Conservation (phyloP, 2,329 filamentous ascomycete species). For the Phoma sp. region DNA sequence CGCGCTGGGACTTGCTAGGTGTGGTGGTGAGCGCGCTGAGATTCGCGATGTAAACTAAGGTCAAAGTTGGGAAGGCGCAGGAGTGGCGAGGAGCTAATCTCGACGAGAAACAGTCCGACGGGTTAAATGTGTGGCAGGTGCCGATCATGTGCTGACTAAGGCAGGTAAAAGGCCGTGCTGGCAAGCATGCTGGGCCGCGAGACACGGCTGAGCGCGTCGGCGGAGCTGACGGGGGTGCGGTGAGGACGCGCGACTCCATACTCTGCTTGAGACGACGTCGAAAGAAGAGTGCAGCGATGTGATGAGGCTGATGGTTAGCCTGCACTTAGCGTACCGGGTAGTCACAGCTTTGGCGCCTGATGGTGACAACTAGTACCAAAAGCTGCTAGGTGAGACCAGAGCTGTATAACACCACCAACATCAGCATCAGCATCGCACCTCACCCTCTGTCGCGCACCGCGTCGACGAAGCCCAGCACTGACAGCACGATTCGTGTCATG, state of each 20-base stretch:
- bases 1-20: constrained; percentile 21
- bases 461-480: not conserved
- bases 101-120: constrained; percentile 20
- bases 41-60: constrained; percentile 48
- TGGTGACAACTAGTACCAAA: constrained; percentile 29
- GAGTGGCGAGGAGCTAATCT: constrained; percentile 33
- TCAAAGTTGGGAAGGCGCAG: constrained; percentile 46
- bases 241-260: constrained; percentile 18
- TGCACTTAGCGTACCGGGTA: constrained; percentile 33
- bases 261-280: constrained; percentile 26
- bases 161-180: constrained; percentile 6
- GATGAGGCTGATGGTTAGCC: constrained; percentile 40
- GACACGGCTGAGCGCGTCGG: constrained; percentile 14
- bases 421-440: not conserved
- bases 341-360: constrained; percentile 19
- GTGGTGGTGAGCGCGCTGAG: constrained; percentile 37
- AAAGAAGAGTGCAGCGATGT: constrained; percentile 33
- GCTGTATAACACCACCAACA: constrained; percentile 12
- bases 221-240: constrained; percentile 8
- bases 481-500: constrained; percentile 14
- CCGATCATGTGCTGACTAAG: constrained; percentile 33
- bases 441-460: not conserved
- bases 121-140: constrained; percentile 20
- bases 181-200: constrained; percentile 2
- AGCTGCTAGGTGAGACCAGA: constrained; percentile 26